phyloP scores from a whole-genome alignment of 2,329 filamentous ascomycete genomes.

The Xylaria sp. region DNA sequence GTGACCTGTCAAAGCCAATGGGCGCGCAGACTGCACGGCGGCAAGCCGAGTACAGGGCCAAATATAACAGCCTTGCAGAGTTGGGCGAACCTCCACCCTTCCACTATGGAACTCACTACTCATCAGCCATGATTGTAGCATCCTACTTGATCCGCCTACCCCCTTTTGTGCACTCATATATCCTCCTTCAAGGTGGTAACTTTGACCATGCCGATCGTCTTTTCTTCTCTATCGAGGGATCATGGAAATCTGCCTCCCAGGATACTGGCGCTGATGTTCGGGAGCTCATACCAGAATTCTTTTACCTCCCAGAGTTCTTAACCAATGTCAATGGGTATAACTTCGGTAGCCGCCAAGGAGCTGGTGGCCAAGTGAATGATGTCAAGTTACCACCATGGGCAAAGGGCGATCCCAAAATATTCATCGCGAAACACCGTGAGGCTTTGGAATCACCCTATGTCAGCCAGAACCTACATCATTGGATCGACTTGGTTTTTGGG shows the following conservation, averaged over 20 bases:
- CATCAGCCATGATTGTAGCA: conserved; percentile 97
- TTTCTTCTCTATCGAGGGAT: conserved; percentile 91
- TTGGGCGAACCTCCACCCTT: conserved; percentile 88
- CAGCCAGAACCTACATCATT: conserved; percentile 86
- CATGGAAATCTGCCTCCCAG: conserved; percentile 89
- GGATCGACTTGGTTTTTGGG: conserved; percentile 97
- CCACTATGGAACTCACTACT: conserved; percentile 98
- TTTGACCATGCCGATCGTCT: conserved; percentile 96
- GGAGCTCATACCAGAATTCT: conserved; percentile 96
- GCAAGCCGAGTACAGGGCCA: conserved; percentile 81
- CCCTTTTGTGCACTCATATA: conserved; percentile 94
- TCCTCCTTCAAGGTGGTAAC: conserved; percentile 91
- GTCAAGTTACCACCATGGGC: conserved; percentile 96
- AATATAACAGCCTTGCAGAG: conserved; percentile 88
- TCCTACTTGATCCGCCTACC: conserved; percentile 95
- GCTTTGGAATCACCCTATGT: conserved; percentile 94
- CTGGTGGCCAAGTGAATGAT: conserved; percentile 80
- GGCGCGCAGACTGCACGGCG: conserved; percentile 84
- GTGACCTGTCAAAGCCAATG: conserved; percentile 95
- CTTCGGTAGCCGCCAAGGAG: conserved; percentile 87
- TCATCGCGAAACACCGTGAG: conserved; percentile 95
- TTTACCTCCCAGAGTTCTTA: conserved; percentile 93
- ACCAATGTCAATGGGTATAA: conserved; percentile 95
- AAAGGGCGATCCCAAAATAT: conserved; percentile 93
- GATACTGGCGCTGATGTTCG: conserved; percentile 94